Evolutionary conservation across 2,329 filamentous ascomycete species (phyloP), one percentile per base, ranked within the genome.

Genomic region (Mycosphaerella sp.): DNA sequence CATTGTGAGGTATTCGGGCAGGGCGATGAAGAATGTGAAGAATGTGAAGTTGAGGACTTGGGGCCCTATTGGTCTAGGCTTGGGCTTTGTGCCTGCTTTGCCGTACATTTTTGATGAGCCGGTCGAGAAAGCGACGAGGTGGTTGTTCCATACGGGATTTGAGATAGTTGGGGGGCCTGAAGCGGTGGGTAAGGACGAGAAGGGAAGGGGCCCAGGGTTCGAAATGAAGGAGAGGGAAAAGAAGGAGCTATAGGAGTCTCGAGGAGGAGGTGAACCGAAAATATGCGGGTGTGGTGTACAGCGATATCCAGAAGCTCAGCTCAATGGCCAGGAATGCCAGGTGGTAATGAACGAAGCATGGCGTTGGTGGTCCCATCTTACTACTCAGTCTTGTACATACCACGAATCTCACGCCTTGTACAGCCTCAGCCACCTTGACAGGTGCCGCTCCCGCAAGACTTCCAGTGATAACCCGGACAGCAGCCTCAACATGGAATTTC

Each of bases 111-210:
- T 96, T 62, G 90, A 98, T 64, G 79, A 95, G 68, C 91, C 93
- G 0, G 89, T 98, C 6, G 93, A 97, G 71, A 79, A 89, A 56
- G 89, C 87, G 0, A 88, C 95, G 0, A 90, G 97, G 65, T 96
- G 85, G 85, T 69, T 79, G 2, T 97, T 97, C 73, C 87, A 95
- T 63, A 87, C 84, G 62, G 86, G 79, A 0, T 93, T 96, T 65
- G 79, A 83, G 65, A 67, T 79, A 1, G 79, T 89, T 51, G 89
- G 87, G 3, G 90, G 81, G 0, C 75, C 78, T 44, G 70, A 74
- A 41, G 80, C 80, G 13, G 79, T 83, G 2, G 69, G 67, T 5
- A 67, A 70, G 66, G 25, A 71, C 68, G 7, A 63, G 61, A 7
- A 70, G 59, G 8, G 72, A 68, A 2, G 63, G 66, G n/a, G 66